Percentiles rank a stretch among this genome's conserved stretches.
Evolutionary conservation across 2,329 filamentous ascomycete genomes (phyloP).

Genomic region (Neopestalotiopsis rosae): DNA sequence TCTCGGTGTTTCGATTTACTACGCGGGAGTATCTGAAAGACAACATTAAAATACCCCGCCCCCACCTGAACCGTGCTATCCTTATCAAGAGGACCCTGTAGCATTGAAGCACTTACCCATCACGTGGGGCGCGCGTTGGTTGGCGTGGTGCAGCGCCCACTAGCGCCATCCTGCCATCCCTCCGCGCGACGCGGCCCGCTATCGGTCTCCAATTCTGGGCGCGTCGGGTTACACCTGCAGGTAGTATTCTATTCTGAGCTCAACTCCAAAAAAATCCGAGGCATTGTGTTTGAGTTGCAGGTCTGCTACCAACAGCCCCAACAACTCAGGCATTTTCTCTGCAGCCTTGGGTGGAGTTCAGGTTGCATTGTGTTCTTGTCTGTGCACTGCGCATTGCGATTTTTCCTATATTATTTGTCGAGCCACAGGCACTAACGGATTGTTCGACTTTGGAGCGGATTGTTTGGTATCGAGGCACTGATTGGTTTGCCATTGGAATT

Average conservation of each 20-base stretch:
- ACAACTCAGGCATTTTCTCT: background rate
- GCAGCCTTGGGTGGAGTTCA: background rate
- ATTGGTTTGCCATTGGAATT: background rate
- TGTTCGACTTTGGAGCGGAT: background rate
- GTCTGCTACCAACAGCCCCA: background rate
- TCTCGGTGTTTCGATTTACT: background rate
- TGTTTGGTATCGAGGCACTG: background rate
- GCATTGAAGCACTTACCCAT: background rate
- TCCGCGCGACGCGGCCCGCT: background rate
- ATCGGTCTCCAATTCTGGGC: background rate
- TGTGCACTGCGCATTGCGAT: background rate
- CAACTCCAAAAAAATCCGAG: background rate
- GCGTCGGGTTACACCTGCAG: background rate
- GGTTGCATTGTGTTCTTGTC: background rate
- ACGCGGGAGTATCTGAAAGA: background rate
- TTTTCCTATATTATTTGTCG: background rate
- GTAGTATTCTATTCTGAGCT: background rate
- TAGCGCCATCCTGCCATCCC: background rate
- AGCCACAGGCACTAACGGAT: background rate
- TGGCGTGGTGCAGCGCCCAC: background rate
- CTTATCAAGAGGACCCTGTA: background rate
- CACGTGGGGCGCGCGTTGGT: constrained; percentile 4
- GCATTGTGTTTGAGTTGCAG: background rate
- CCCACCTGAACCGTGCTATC: constrained; percentile 8
- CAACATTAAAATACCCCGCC: constrained; percentile 6